Evolutionary conservation across 1,139 yeast genomes (phyloP), one percentile per base, ranked within the genome.

Genomic region (Lodderomyces metapsilosis): DNA sequence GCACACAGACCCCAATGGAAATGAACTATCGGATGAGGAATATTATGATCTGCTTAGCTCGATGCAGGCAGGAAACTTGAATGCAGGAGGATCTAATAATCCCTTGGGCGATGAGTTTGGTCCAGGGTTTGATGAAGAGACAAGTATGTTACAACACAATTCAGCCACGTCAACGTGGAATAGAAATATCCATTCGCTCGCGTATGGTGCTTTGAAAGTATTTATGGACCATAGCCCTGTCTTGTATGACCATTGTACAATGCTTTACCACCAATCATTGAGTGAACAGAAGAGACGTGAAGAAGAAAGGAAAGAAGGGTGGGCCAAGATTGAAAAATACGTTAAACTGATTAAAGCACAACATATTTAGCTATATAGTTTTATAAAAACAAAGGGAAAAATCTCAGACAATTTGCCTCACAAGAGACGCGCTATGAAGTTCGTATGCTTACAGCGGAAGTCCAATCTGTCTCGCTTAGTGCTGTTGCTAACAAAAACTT

Each of bases 161-260:
- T 70, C 74, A 32, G 77, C 77, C 31, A 72, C 77, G 10, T 68
- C 74, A 30, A 71, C 66, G 47, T 92, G 98, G 98, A 92, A 92
- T 61, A 78, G 95, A 53, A 88, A 95, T 38, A 91, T 92, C 38
- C 95, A 92, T 54, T 82, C 88, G 43, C 80, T 92, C 72, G 92
- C 96, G 3, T 89, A 81, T 64, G 88, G 88, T 43, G 96, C 98
- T 0, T 74, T 92, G 54, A 89, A 91, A 61, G 86, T 88, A 45
- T 91, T 94, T 56, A 82, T 91, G 86, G 98, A 92, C 57, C 87
- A 94, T 44, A 91, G 89, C 60, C 95, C 96, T 12, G 82, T 84
- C 8, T 71, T 92, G 35, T 94, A 88, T 62, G 97, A 91, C 59
- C 94, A 89, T 58, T 92, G 98, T 59, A 86, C 95, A 16, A 78